phyloP scores from a whole-genome alignment of 2,329 filamentous ascomycete genomes.

The Aspergillus persii region DNA sequence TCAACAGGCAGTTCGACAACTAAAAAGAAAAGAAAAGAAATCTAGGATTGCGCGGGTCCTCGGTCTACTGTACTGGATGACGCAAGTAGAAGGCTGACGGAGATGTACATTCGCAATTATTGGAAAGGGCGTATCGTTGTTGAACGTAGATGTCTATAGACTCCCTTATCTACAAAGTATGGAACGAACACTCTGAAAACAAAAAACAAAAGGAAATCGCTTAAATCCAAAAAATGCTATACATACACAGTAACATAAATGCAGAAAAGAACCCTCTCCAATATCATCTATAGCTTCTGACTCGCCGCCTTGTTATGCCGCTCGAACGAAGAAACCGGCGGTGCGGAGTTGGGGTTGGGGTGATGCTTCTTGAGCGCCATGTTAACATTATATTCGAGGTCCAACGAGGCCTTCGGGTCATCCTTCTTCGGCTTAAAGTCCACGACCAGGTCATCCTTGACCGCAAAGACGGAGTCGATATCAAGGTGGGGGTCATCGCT shows the following conservation, averaged over 20 bases:
- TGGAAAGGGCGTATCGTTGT: too few relatives aligned
- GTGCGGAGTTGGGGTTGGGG: conserved; percentile 39
- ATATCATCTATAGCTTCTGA: conserved; percentile 13
- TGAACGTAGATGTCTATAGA: too few relatives aligned
- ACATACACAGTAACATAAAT: not conserved
- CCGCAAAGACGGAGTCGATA: conserved; percentile 61
- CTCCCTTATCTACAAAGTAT: too few relatives aligned
- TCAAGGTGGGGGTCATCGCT: conserved; percentile 57
- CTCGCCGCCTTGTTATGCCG: conserved; percentile 26
- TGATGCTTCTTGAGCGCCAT: conserved; percentile 49
- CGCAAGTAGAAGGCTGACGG: too few relatives aligned
- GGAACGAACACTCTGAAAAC: too few relatives aligned
- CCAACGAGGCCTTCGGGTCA: conserved; percentile 55
- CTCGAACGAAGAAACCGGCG: conserved; percentile 39
- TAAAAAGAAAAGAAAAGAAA: too few relatives aligned
- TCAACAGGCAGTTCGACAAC: too few relatives aligned
- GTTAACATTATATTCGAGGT: conserved; percentile 62
- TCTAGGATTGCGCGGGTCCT: too few relatives aligned
- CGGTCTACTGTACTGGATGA: too few relatives aligned
- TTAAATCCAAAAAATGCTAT: not conserved
- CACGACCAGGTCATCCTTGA: conserved; percentile 60
- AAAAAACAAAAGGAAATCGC: not conserved
- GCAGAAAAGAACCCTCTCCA: not conserved
- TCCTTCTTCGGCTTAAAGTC: conserved; percentile 54
- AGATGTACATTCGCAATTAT: too few relatives aligned